Percentiles rank a stretch among this genome's conserved stretches.
Evolutionary conservation across 192 early-diverging fungal species (phyloP).

Genomic region (Gamsiella multidivaricata): DNA sequence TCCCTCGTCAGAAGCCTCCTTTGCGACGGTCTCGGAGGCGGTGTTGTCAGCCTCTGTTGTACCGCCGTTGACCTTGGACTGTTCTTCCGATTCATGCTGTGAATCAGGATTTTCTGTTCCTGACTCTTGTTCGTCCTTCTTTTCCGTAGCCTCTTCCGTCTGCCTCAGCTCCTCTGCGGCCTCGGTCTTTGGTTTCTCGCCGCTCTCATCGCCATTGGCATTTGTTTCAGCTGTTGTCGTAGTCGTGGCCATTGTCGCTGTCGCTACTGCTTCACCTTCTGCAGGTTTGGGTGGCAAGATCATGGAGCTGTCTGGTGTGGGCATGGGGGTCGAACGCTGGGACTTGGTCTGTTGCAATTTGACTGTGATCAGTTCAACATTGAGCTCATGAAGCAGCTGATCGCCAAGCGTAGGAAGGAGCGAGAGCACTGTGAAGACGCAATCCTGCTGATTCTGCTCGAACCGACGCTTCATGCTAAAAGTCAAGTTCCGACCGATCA

Average conservation of each 20-base stretch:
- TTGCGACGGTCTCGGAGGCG: constrained; percentile 3
- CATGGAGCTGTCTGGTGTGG: constrained; percentile 49
- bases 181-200: background rate
- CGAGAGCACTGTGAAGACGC: constrained; percentile 84
- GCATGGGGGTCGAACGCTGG: constrained; percentile 31
- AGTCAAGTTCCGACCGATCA: too few species aligned
- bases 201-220: background rate
- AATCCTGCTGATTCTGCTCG: constrained; percentile 95
- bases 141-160: too few species aligned
- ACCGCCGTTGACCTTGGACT: background rate
- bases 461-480: constrained; percentile 86
- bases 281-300: constrained; percentile 37
- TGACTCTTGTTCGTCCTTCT: too few species aligned
- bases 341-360: constrained; percentile 69
- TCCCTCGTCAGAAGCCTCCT: background rate
- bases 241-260: too few species aligned
- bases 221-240: too few species aligned
- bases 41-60: background rate
- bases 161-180: constrained; percentile 16
- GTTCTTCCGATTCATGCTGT: constrained; percentile 2
- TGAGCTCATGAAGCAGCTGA: constrained; percentile 78
- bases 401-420: constrained; percentile 85
- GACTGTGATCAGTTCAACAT: constrained; percentile 81
- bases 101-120: background rate
- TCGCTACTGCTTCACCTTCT: constrained; percentile 8